Conservation (phyloP, 768 basidiomycete genomes). For the Boletus insuetus region DNA sequence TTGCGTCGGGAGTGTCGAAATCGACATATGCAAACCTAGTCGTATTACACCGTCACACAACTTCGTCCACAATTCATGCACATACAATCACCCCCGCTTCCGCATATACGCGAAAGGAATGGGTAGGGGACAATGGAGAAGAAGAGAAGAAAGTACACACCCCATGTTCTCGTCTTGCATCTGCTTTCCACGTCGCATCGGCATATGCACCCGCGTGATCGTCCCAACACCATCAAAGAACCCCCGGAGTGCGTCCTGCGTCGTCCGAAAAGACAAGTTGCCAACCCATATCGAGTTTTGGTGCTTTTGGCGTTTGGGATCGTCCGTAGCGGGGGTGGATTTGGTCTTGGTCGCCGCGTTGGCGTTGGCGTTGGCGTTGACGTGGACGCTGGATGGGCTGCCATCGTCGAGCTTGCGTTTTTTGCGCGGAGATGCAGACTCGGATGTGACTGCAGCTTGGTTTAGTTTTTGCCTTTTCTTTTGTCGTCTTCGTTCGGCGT, state of each 20-base stretch:
- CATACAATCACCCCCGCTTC: no score
- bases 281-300: conserved; percentile 96
- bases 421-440: conserved; percentile 31
- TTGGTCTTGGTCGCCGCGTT: not conserved
- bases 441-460: not conserved
- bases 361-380: not conserved
- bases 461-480: conserved; percentile 42
- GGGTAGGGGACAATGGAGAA: not conserved
- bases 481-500: conserved; percentile 67
- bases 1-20: conserved; percentile 75
- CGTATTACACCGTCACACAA: conserved; percentile 5
- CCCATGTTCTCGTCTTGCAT: conserved; percentile 71
- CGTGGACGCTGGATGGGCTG: not conserved
- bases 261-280: conserved; percentile 90
- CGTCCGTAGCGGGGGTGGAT: not conserved
- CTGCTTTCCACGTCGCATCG: conserved; percentile 61
- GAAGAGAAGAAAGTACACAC: conserved; percentile 40
- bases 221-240: conserved; percentile 75
- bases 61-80: not conserved
- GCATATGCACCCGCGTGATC: conserved; percentile 83
- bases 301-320: conserved; percentile 42
- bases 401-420: conserved; percentile 46
- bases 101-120: no score
- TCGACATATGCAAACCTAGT: conserved; percentile 94
- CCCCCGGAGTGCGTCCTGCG: conserved; percentile 58